Evolutionary conservation across 1,284 basidiomycete genomes (phyloP).

Genomic region (Leucoagaricus sp.): DNA sequence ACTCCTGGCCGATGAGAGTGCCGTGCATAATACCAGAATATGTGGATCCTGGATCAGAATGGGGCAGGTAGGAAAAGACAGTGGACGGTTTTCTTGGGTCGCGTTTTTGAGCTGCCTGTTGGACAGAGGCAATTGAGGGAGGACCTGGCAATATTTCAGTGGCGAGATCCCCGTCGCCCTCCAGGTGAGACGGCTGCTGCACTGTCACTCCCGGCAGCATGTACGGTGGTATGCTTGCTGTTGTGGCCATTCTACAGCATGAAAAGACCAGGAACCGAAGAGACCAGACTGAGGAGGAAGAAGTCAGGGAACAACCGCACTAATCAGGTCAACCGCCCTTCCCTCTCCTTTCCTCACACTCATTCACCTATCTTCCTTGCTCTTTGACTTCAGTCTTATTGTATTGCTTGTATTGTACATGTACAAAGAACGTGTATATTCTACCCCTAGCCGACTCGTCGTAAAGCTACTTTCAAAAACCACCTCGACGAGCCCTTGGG

Average conservation of each 20-base stretch:
- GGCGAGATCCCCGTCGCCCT: slow-evolving; percentile 74
- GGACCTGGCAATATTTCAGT: slow-evolving; percentile 85
- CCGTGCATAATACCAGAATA: slow-evolving; percentile 72
- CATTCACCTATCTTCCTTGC: too few species aligned
- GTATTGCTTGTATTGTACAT: not conserved
- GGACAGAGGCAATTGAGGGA: slow-evolving; percentile 65
- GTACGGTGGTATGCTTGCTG: slow-evolving; percentile 66
- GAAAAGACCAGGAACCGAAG: slow-evolving; percentile 21
- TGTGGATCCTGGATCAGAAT: slow-evolving; percentile 80
- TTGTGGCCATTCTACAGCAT: slow-evolving; percentile 54
- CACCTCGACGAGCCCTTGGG: not conserved
- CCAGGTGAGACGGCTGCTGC: slow-evolving; percentile 73
- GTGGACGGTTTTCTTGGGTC: slow-evolving; percentile 72
- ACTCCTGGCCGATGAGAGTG: slow-evolving; percentile 58
- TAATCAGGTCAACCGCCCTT: slow-evolving; percentile 12
- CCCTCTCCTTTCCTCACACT: not conserved
- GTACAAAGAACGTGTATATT: not conserved
- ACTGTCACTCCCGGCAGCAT: slow-evolving; percentile 67
- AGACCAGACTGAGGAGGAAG: slow-evolving; percentile 26
- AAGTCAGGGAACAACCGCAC: slow-evolving; percentile 29
- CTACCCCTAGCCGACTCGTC: not conserved
- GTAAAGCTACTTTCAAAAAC: too few species aligned
- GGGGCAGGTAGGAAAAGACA: slow-evolving; percentile 72
- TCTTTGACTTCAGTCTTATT: not conserved
- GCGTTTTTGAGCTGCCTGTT: slow-evolving; percentile 65